Evolutionary conservation across 2,329 filamentous ascomycete genomes (phyloP), one percentile per base, ranked within the genome.

Genomic region (Corniculantispora saksenae): DNA sequence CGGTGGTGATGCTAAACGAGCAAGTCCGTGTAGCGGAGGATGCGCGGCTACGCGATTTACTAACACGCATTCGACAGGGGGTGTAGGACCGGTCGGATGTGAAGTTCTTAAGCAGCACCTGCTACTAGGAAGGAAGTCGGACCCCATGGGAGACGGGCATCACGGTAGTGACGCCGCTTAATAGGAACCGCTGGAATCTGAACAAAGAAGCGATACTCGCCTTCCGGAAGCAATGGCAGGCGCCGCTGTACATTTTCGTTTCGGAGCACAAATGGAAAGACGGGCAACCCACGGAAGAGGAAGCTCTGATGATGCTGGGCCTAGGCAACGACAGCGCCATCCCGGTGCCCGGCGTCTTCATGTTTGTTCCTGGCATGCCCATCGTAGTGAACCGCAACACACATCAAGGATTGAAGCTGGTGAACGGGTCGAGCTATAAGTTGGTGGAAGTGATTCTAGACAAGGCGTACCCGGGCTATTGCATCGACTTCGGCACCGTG

Each of bases 111-210:
- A 65, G 60, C 55, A 38, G 35, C 13, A 38, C 35, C 35, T 38
- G 50, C 63, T 59, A 63, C 43, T n/a, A 40, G 53, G 27, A 61
- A 32, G 64, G 38, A 17, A 51, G 45, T 29, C 60, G 61, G 19
- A 63, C 63, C n/a, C 54, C 60, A 21, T 66, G 60, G 60, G 64
- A 66, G n/a, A 55, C 32, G n/a, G 64, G 59, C 17, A 62, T 66
- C 23, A 65, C 50, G 19, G 56, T 61, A 48, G 55, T 67, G 23
- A 67, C 65, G 45, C 65, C 65, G 27, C 62, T 67, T 8, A 65
- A 67, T 29, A 60, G 56, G 51, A 64, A 67, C 51, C 56, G 57
- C 13, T 64, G 56, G 65, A 64, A 67, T 62, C 61, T 67, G 51
- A 67, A 67, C 56, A 54, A 64, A 29, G 65, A 64, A 62, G 65